Base-by-base conservation (phyloP, 306 rosid genomes). In the Glycine soja region DNA sequence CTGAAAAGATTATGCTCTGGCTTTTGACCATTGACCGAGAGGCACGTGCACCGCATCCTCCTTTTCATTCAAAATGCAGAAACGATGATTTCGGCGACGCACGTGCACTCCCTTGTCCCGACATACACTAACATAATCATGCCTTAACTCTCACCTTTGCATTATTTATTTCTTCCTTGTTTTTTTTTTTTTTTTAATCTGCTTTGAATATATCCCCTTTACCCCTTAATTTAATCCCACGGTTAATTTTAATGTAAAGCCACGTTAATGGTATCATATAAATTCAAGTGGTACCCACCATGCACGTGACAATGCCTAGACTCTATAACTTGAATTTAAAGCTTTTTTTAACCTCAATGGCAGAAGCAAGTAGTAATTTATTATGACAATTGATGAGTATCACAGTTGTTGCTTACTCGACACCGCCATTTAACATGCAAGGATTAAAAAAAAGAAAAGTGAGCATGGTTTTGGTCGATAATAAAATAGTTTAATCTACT, bases 1-100 rank as follows among this genome's bases (percentile, higher is more conserved):
- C 70, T 85, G 70, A 43, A 82, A 83, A 82, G 86, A 63, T 36
- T 56, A 84, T 79, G 42, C 16, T 13, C 69, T 58, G 65, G 80
- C 90, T 87, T 92, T 90, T 90, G 97, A 92, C 95, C 97, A 82
- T 92, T 89, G 97, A 92, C 97, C 19, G 63, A 9, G n/a, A 84
- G 84, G 85, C 97, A 92, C 94, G 92, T 92, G 97, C 94, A 68
- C 58, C 72, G 87, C 89, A 89, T 81, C 90, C 78, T 78, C 43
- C 69, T 72, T 64, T 86, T 74, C 63, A 54, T 84, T 81, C 80
- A 83, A 88, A 82, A 84, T 58, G 72, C 79, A 32, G 63, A 85
- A 66, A 89, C 92, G 93, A 81, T 84, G 93, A 83, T 88, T 86
- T 92, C 91, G 91, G 93, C 82, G 84, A 84, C 88, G 91, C 93